Conservation (phyloP, 148 eudicot genomes). For the Vaccinium myrtillus region DNA sequence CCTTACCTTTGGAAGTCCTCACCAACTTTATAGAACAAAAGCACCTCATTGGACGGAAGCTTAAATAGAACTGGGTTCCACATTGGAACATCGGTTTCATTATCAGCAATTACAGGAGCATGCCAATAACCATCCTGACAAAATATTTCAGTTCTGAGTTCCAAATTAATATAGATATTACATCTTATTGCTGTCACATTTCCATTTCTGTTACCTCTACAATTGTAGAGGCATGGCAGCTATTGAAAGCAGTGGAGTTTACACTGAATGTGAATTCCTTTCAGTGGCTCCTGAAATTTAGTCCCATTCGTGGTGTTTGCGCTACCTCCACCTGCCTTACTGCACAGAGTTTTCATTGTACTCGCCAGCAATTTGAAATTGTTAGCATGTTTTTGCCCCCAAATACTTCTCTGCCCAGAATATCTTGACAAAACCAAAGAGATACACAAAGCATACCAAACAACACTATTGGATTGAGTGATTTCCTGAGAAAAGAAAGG, state of each 20-base stretch:
- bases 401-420: neutral
- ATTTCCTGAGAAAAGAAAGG: no score
- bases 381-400: neutral
- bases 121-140: conserved; percentile 82
- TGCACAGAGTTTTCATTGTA: conserved; percentile 18
- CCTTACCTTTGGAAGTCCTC: conserved; percentile 81
- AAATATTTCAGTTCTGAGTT: conserved; percentile 2
- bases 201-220: conserved; percentile 57
- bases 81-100: conserved; percentile 67
- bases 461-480: no score
- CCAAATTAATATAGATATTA: neutral
- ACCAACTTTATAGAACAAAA: conserved; percentile 84
- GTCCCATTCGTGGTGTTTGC: conserved; percentile 17
- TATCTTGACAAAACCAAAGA: neutral
- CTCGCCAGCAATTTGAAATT: neutral
- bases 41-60: conserved; percentile 62
- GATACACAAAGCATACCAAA: no score
- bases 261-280: conserved; percentile 69
- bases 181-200: neutral
- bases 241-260: conserved; percentile 59
- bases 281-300: conserved; percentile 26
- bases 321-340: conserved; percentile 21
- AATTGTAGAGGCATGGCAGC: conserved; percentile 93
- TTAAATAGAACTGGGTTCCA: conserved; percentile 96
- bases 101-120: conserved; percentile 68